phyloP scores from a whole-genome alignment of 495 filamentous ascomycete species.

The Filosporella fistucella region DNA sequence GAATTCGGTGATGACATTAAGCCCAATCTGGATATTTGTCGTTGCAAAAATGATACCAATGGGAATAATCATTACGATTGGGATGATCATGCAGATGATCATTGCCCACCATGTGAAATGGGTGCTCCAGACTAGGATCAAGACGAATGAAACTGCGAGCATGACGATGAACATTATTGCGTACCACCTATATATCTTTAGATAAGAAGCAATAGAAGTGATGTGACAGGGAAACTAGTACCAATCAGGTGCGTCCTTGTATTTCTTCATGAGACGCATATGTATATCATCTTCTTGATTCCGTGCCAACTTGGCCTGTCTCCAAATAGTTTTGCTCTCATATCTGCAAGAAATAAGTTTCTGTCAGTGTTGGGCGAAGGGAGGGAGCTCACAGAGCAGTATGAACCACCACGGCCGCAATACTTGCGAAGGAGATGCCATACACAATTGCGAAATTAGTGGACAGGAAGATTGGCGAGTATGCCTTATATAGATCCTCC shows the following conservation, averaged over 20 bases:
- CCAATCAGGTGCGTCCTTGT: conserved; percentile 50
- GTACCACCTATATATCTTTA: conserved; percentile 33
- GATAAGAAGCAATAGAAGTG: background rate
- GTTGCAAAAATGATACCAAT: conserved; percentile 57
- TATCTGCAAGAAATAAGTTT: background rate
- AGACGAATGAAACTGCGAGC: conserved; percentile 54
- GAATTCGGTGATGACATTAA: conserved; percentile 69
- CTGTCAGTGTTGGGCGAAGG: background rate
- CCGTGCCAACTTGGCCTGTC: background rate
- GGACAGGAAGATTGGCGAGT: conserved; percentile 55
- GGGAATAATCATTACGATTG: conserved; percentile 47
- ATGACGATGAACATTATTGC: conserved; percentile 42
- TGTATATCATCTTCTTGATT: conserved; percentile 33
- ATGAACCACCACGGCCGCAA: conserved; percentile 60
- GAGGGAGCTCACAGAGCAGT: conserved; percentile 39
- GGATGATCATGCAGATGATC: conserved; percentile 53
- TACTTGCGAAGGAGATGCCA: conserved; percentile 64
- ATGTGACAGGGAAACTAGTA: background rate
- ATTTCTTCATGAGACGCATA: conserved; percentile 54
- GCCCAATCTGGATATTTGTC: conserved; percentile 63
- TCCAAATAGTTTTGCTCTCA: background rate
- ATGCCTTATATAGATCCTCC: conserved; percentile 47
- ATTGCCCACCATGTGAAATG: conserved; percentile 65
- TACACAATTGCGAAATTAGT: conserved; percentile 60
- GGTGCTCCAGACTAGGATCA: conserved; percentile 59